Evolutionary conservation across 768 basidiomycete genomes (phyloP), one percentile per base, ranked within the genome.

Genomic region (Lactifluus piperatus): DNA sequence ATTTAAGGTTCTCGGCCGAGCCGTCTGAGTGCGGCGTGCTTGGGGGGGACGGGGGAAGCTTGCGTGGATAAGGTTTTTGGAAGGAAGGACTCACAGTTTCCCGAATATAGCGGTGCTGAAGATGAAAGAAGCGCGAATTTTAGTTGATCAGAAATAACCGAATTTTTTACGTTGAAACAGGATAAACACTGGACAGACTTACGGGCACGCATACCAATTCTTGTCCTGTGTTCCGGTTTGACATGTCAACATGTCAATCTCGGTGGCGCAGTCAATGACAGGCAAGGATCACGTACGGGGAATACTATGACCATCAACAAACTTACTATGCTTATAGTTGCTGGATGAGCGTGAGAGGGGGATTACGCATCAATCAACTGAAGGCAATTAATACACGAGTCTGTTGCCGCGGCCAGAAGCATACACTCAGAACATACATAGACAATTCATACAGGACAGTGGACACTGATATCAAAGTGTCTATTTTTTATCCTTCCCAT

Each of bases 31-130:
- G n/a, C 7, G 16, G 9, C 10, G 24, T 16, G 13, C 2, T 1
- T 7, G n/a, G n/a, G n/a, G n/a, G n/a, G n/a, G n/a, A n/a, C n/a
- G n/a, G n/a, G n/a, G n/a, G n/a, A n/a, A n/a, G n/a, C n/a, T n/a
- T n/a, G n/a, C n/a, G n/a, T n/a, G n/a, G n/a, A n/a, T n/a, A n/a
- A n/a, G n/a, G n/a, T n/a, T n/a, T n/a, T n/a, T n/a, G n/a, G n/a
- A n/a, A n/a, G n/a, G n/a, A n/a, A n/a, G 18, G 27, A 29, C 58
- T 60, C 45, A 60, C 58, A 56, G 18, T 55, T 60, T 60, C 24
- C 58, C 58, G 18, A 60, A n/a, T 36, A 60, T n/a, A 26, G 32
- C 43, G 8, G 58, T 60, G n/a, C 54, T 60, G 36, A 11, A 18
- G 32, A n/a, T n/a, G n/a, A n/a, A n/a, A n/a, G n/a, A n/a, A n/a